phyloP scores from a whole-genome alignment of 805 yeast genomes.

The Kuraishia piskuri region DNA sequence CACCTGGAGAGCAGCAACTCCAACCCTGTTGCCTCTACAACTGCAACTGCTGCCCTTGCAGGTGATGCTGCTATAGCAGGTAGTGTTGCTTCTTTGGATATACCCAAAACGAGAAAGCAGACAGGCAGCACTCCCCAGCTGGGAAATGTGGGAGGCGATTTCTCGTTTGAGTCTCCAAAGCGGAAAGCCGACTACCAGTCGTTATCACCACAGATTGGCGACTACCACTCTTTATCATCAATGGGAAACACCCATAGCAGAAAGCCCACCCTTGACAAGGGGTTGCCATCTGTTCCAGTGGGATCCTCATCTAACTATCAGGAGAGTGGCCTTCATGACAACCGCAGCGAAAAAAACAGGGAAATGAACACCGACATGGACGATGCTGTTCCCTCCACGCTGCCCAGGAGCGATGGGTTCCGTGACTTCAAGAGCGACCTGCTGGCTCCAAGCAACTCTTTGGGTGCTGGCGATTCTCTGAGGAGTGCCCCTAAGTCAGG shows the following conservation, averaged over 20 bases:
- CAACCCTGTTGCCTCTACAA: no score
- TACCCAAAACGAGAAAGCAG: neutral
- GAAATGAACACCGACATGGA: no score
- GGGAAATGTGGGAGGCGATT: neutral
- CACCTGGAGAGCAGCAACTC: neutral
- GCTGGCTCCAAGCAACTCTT: constrained; percentile 1
- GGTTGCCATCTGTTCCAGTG: neutral
- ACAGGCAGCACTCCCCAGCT: neutral
- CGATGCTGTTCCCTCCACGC: neutral
- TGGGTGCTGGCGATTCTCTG: neutral
- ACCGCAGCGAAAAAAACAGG: no score
- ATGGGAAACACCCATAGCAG: neutral
- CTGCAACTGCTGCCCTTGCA: neutral
- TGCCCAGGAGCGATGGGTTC: neutral
- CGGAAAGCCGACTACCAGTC: neutral
- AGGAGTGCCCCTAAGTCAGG: neutral
- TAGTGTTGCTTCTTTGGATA: neutral
- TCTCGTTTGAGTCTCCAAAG: neutral
- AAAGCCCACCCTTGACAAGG: neutral
- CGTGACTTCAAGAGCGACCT: constrained; percentile 1
- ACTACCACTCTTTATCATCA: no score
- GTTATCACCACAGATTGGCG: no score
- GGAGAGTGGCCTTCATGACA: no score
- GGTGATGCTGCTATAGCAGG: neutral
- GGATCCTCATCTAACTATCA: no score